Evolutionary conservation across 805 yeast genomes (phyloP).

Genomic region (Yamadazyma sp.): DNA sequence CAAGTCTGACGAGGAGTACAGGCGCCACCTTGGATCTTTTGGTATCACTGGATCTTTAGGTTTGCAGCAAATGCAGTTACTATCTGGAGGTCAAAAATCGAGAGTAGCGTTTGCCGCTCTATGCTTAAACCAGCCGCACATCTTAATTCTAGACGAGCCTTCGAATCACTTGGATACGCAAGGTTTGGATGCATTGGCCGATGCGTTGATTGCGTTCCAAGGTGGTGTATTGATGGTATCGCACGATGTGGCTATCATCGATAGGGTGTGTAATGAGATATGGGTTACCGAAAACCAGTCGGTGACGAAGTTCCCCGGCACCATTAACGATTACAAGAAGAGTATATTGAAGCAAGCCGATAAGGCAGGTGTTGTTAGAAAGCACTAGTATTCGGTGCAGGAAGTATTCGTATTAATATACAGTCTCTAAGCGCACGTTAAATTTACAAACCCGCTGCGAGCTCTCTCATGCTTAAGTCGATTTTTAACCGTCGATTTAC

Average conservation of each 20-base stretch:
- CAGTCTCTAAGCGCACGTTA: not conserved
- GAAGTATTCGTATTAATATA: not conserved
- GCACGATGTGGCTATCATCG: slow-evolving; percentile 92
- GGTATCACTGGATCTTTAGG: slow-evolving; percentile 96
- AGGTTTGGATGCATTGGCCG: slow-evolving; percentile 93
- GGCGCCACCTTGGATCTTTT: slow-evolving; percentile 94
- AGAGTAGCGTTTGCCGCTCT: slow-evolving; percentile 97
- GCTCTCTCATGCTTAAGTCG: not conserved
- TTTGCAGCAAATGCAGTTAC: slow-evolving; percentile 79
- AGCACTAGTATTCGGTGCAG: no score
- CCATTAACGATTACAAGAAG: slow-evolving; percentile 85
- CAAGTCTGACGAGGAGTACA: slow-evolving; percentile 91
- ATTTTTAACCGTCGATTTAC: slow-evolving; percentile 12
- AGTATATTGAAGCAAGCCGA: slow-evolving; percentile 79
- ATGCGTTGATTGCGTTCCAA: slow-evolving; percentile 80
- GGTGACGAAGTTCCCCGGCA: slow-evolving; percentile 77
- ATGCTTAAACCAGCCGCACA: slow-evolving; percentile 87
- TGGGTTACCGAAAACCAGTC: slow-evolving; percentile 92
- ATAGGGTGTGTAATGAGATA: slow-evolving; percentile 85
- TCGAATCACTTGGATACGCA: slow-evolving; percentile 97
- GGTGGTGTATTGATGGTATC: slow-evolving; percentile 98
- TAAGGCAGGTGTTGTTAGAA: slow-evolving; percentile 85
- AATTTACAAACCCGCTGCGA: no score
- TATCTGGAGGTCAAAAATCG: slow-evolving; percentile 98
- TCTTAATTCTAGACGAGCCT: slow-evolving; percentile 93